phyloP scores from a whole-genome alignment of 1,139 yeast species.

The Hansenula anomala region DNA sequence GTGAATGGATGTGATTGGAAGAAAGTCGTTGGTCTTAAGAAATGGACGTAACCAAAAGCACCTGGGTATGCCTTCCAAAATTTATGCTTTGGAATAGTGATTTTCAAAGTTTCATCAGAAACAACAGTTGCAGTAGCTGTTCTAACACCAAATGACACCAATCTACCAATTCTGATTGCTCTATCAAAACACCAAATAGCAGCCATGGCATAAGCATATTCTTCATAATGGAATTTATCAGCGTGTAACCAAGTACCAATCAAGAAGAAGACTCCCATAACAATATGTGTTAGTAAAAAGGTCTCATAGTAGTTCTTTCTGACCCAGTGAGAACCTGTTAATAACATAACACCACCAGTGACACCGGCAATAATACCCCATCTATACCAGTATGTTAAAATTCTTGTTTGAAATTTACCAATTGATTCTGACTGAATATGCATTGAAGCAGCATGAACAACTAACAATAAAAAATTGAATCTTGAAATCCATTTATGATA shows the following conservation, averaged over 20 bases:
- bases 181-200: slow-evolving; percentile 35
- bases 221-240: slow-evolving; percentile 28
- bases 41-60: slow-evolving; percentile 32
- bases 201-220: slow-evolving; percentile 16
- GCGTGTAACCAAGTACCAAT: slow-evolving; percentile 56
- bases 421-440: slow-evolving; percentile 14
- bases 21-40: slow-evolving; percentile 37
- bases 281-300: slow-evolving; percentile 53
- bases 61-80: slow-evolving; percentile 32
- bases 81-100: slow-evolving; percentile 25
- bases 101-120: slow-evolving; percentile 39
- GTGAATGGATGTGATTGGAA: slow-evolving; percentile 60
- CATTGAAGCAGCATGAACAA: slow-evolving; percentile 30
- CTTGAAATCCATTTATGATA: slow-evolving; percentile 69
- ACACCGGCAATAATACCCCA: slow-evolving; percentile 47
- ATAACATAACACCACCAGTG: slow-evolving; percentile 33
- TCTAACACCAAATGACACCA: slow-evolving; percentile 28
- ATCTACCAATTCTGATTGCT: slow-evolving; percentile 25
- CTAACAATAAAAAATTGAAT: slow-evolving; percentile 31
- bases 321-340: slow-evolving; percentile 40
- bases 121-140: slow-evolving; percentile 40
- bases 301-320: slow-evolving; percentile 57
- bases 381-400: slow-evolving; percentile 11
- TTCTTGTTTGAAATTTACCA: slow-evolving; percentile 10
- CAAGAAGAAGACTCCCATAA: slow-evolving; percentile 47